Base-by-base conservation (phyloP, 139 green algal genomes). In the Chlamydomonas eustigma region DNA sequence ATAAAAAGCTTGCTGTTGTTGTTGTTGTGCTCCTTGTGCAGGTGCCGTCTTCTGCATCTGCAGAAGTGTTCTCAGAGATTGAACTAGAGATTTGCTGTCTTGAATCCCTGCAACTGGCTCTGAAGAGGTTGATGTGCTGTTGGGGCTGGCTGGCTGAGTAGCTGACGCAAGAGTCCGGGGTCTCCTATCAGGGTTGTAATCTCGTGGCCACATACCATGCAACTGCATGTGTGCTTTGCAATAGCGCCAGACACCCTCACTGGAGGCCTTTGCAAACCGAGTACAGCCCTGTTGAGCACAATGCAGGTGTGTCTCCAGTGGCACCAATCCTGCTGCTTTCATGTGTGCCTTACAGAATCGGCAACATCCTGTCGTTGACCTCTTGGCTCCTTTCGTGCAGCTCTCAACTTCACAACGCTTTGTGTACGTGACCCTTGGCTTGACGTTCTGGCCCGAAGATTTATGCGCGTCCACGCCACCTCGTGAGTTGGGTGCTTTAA, bases 171-270 rank as follows among this genome's bases (percentile, higher is more conserved):
- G 12, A 18, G 12, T 58, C 12, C 44, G 44, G 12, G 44, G 44
- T 18, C 44, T 12, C 12, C 44, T 12, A 12, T 58, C 44, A 18
- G 44, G 44, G 44, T 70, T 70, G 58, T 70, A 70, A 28, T 70
- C 58, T 6, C 58, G 58, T 28, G 58, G 58, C 58, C 58, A 70
- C 58, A 70, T 70, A 28, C 58, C 58, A 28, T 70, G 28, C 58
- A 37, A 28, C 58, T 70, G 58, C 58, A 70, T 70, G 58, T 70
- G 58, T 28, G 58, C 58, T 28, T 70, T 70, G 58, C 58, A 70
- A 28, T 34, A 70, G 58, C 58, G 58, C 58, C 58, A 70, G 25
- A 70, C 58, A 28, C 58, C 58, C 58, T 70, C 58, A 28, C 25
- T 70, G 25, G 58, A 70, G 25, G 58, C 58, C 58, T 70, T 70